phyloP scores from a whole-genome alignment of 2,329 filamentous ascomycete genomes.

The Tolypocladium inflatum region DNA sequence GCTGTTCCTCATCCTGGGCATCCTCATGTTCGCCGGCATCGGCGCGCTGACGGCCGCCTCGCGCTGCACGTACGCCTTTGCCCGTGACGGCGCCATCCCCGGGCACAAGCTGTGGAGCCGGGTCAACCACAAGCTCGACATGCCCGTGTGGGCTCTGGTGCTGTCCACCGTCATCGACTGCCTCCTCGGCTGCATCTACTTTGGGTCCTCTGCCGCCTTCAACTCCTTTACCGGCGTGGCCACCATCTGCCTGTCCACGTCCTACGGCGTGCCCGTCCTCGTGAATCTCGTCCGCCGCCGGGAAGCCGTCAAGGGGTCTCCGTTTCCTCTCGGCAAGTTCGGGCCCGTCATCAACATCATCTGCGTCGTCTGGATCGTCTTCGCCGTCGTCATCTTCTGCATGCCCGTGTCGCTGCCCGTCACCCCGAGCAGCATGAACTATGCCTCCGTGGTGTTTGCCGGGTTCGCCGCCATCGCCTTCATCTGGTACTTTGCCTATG shows the following conservation, averaged over 20 bases:
- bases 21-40: conserved; percentile 67
- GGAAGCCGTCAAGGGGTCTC: conserved; percentile 53
- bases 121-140: conserved; percentile 55
- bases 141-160: conserved; percentile 60
- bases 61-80: conserved; percentile 68
- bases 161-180: conserved; percentile 61
- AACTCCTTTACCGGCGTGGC: conserved; percentile 73
- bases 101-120: conserved; percentile 56
- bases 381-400: conserved; percentile 65
- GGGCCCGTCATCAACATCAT: conserved; percentile 59
- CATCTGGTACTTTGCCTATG: conserved; percentile 53
- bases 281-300: conserved; percentile 59
- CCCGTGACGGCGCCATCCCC: conserved; percentile 65
- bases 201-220: conserved; percentile 68
- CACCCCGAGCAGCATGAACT: conserved; percentile 50
- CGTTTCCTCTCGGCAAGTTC: conserved; percentile 59
- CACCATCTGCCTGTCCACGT: conserved; percentile 67
- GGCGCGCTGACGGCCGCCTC: conserved; percentile 66
- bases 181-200: conserved; percentile 68
- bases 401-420: conserved; percentile 59
- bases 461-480: conserved; percentile 51
- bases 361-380: conserved; percentile 60
- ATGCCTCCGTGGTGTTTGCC: conserved; percentile 56
- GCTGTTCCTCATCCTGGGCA: conserved; percentile 66
- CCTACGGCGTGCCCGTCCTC: conserved; percentile 67